Evolutionary conservation across 1,284 basidiomycete species (phyloP), one percentile per base, ranked within the genome.

Genomic region (Cutaneotrichosporon arboriforme): DNA sequence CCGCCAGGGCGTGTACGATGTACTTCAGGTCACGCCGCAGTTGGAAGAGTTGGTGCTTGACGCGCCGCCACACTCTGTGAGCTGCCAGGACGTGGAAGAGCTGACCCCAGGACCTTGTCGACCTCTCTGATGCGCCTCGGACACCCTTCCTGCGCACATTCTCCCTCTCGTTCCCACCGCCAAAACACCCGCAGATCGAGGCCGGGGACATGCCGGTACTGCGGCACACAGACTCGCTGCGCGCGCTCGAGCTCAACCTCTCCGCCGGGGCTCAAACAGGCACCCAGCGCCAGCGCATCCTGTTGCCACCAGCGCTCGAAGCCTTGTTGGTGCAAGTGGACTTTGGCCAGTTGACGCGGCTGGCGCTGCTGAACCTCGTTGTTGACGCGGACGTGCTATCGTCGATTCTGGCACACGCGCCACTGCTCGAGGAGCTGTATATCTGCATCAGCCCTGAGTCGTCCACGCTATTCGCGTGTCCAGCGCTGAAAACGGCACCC

Each of bases 1-100:
- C 1, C 55, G 59, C 14, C 50, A 49, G 5, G 70, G 69, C 0
- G 61, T 73, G 10, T 66, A 63, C 39, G 52, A 47, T 0, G 53
- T 75, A 4, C 49, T 75, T 3, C 31, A 49, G 8, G 61, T 58
- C 4, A 56, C 63, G 0, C 60, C 31, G 4, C 42, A 17, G 3
- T 53, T 75, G 2, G 60, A 67, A 49, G 72, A 73, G 39, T 57
- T 75, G 3, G 66, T 63, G 4, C 42, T 74, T 8, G 72, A 74
- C 44, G 67, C 66, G 4, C 49, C 66, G 14, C 62, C 64, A 4
- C 61, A 68, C 33, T 68, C 68, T 0, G 69, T 68, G 45, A 53
- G 64, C 54, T 39, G 13, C 10, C 8, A 12, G 4, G 36, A 1
- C 12, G 5, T 9, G 4, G n/a, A 8, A 17, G 5, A 31, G 18